phyloP scores from a whole-genome alignment of 805 yeast genomes.

The Candida endomychidarum region DNA sequence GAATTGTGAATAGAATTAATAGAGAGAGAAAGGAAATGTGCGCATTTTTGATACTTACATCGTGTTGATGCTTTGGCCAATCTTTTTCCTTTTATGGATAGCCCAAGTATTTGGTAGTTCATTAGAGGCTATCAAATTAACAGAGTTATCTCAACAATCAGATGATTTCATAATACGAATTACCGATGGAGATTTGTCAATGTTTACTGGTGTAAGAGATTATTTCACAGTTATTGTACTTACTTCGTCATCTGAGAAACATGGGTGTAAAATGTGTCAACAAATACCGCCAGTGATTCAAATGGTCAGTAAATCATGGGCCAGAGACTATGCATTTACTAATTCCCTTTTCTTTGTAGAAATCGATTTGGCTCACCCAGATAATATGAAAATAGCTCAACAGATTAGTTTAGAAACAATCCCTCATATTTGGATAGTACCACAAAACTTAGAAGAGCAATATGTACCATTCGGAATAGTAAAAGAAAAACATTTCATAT shows the following conservation, averaged over 20 bases:
- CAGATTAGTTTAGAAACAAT: conserved; percentile 47
- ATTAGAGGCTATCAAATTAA: conserved; percentile 12
- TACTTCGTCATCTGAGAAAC: conserved; percentile 47
- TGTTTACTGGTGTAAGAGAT: conserved; percentile 50
- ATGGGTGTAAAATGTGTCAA: conserved; percentile 50
- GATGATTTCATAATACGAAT: conserved; percentile 43
- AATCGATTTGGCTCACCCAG: conserved; percentile 47
- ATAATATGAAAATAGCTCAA: conserved; percentile 42
- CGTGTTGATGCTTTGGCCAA: conserved; percentile 5
- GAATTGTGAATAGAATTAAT: not conserved
- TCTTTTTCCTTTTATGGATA: conserved; percentile 4
- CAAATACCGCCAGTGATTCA: conserved; percentile 42
- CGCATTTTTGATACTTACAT: not conserved
- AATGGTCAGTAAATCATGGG: conserved; percentile 41
- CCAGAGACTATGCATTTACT: conserved; percentile 41
- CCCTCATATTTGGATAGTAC: conserved; percentile 70
- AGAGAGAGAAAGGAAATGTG: not conserved
- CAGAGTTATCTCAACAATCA: conserved; percentile 10
- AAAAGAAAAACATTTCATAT: conserved; percentile 31
- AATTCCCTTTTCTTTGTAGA: conserved; percentile 45
- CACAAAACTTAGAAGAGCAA: conserved; percentile 40
- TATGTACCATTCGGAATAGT: conserved; percentile 22
- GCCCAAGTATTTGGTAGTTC: not conserved
- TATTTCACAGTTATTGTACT: conserved; percentile 52
- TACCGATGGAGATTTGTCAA: conserved; percentile 37